Evolutionary conservation across 2,329 filamentous ascomycete species (phyloP), one percentile per base, ranked within the genome.

Genomic region (Alternaria angustiovoidea): DNA sequence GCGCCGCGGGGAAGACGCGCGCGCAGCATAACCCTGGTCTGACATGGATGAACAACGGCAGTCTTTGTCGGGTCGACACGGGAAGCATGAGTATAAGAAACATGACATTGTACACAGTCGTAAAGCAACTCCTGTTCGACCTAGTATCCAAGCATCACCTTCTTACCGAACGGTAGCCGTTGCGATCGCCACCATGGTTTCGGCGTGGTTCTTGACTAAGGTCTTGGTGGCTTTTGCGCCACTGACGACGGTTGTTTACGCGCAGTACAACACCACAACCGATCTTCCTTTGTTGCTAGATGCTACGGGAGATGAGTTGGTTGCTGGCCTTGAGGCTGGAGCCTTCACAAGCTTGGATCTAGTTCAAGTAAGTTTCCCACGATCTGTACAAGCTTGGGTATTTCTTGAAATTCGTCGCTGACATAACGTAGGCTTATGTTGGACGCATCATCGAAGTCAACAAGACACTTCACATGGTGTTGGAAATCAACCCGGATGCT

Each of bases 311-410:
- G 84, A 87, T 44, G 81, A 87, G 24, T 76, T 88, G 22, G 74
- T 79, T 26, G 68, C 73, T 41, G 86, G 86, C 2, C 74, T 88
- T 9, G 78, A 83, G 44, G 74, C 74, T 18, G 81, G 81, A 3
- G 75, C 80, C n/a, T 88, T 86, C 63, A 86, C 82, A 1, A 87
- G 85, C 66, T 82, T 84, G n/a, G 84, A 88, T 57, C 75, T 89
- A 18, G 86, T 87, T 44, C 55, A 70, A 30, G 69, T 72, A 16
- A 56, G 63, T 63, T 54, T 1, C 8, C 34, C 1, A 11, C 9
- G 8, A 34, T 49, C 2, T 30, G 18, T 28, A 34, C 9, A 32
- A n/a, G 9, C 32, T 11, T 54, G 28, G 36, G 36, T 54, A 5
- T 34, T 24, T 9, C 11, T 11, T 26, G 16, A 12, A 42, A 22